These are phyloP conservation scores for Scutellaria barbata DNA, from an alignment of 257 asterid species.

Conservation along the genomic window DNA sequence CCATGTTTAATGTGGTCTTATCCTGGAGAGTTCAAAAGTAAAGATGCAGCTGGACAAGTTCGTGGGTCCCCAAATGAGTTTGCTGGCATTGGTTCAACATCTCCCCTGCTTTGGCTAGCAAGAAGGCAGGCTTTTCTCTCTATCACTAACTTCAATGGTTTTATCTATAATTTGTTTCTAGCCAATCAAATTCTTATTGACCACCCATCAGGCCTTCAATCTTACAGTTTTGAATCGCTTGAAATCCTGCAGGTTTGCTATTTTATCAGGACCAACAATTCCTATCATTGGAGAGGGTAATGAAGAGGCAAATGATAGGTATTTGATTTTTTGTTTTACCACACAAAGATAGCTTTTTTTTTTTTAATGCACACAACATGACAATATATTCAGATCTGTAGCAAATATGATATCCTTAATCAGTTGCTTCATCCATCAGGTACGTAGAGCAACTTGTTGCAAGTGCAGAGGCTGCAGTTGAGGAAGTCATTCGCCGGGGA, in stretches of 20 bases:
- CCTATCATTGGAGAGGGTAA: slow-evolving; percentile 98
- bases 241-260: slow-evolving; percentile 69
- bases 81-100: slow-evolving; percentile 95
- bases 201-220: slow-evolving; percentile 24
- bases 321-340: neutral
- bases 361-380: neutral
- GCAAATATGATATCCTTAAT: slow-evolving; percentile 7
- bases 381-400: neutral
- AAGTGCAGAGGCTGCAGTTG: slow-evolving; percentile 98
- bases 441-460: slow-evolving; percentile 94
- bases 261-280: slow-evolving; percentile 95
- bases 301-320: slow-evolving; percentile 99
- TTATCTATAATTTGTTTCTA: slow-evolving; percentile 21
- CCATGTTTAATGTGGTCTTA: slow-evolving; percentile 99
- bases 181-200: slow-evolving; percentile 27
- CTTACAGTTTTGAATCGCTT: slow-evolving; percentile 22
- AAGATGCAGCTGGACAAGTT: slow-evolving; percentile 98
- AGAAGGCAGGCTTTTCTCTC: slow-evolving; percentile 64
- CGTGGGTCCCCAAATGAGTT: slow-evolving; percentile 99
- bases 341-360: too few species aligned
- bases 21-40: slow-evolving; percentile 98
- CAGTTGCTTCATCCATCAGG: slow-evolving; percentile 51
- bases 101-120: slow-evolving; percentile 96
- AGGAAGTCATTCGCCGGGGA: slow-evolving; percentile 93
- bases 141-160: slow-evolving; percentile 19